Evolutionary conservation across 208 protist genomes (phyloP).

Genomic region (Trypanosoma melophagium): DNA sequence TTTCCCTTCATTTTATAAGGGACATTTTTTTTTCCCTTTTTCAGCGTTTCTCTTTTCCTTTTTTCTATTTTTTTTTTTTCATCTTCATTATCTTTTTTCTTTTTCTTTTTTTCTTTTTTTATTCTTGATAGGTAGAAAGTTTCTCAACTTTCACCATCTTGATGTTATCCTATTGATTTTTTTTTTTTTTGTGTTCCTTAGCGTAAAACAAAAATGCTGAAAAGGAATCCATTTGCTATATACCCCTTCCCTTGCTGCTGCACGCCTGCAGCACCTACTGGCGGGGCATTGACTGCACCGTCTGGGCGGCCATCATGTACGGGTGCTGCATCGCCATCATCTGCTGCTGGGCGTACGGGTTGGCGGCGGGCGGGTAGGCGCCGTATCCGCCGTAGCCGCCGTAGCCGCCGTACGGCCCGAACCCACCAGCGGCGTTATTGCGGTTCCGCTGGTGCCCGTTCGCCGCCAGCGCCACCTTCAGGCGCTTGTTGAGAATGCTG

Average conservation of each 20-base stretch:
- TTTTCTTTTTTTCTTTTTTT: not conserved
- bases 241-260: not conserved
- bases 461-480: conserved; percentile 84
- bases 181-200: not conserved
- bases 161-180: not conserved
- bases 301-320: conserved; percentile 42
- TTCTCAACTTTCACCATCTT: not conserved
- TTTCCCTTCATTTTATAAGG: not conserved
- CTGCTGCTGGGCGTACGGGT: conserved; percentile 70
- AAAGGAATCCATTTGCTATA: conserved; percentile 8
- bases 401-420: conserved; percentile 42
- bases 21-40: not conserved
- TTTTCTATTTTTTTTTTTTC: conserved; percentile 2
- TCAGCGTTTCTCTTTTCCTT: not conserved
- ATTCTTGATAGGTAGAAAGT: not conserved
- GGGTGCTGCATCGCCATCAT: conserved; percentile 70
- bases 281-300: conserved; percentile 33
- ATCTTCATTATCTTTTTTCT: not conserved
- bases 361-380: conserved; percentile 53
- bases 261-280: not conserved
- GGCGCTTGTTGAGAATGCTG: conserved; percentile 85
- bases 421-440: conserved; percentile 32
- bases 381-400: conserved; percentile 47
- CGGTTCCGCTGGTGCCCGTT: conserved; percentile 65
- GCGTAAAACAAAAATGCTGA: not conserved